These are phyloP conservation scores for Tulasnella sp. DNA, from an alignment of 768 basidiomycete species.

Conservation along the genomic window DNA sequence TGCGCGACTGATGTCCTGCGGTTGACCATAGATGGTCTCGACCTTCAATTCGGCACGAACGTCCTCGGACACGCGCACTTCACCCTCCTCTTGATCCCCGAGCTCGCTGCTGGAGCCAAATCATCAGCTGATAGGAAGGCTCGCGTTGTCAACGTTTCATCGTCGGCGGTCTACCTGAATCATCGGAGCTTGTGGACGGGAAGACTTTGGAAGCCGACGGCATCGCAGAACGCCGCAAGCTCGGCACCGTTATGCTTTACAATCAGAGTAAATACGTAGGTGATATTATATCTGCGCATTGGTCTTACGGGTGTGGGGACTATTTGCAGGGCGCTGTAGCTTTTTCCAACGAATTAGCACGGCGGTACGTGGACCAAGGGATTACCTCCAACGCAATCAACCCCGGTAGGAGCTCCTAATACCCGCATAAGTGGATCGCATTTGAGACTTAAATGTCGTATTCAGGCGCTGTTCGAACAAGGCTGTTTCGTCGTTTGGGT, in stretches of 20 bases:
- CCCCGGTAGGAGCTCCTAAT: constrained; percentile 28
- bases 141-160: constrained; percentile 34
- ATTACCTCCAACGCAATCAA: constrained; percentile 30
- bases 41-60: constrained; percentile 33
- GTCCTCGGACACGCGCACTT: constrained; percentile 33
- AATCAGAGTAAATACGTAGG: constrained; percentile 33
- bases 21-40: not conserved
- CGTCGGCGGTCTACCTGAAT: constrained; percentile 23
- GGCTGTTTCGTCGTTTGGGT: not conserved
- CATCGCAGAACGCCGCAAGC: constrained; percentile 3
- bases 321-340: constrained; percentile 23
- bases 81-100: constrained; percentile 28
- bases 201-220: constrained; percentile 13
- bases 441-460: not conserved
- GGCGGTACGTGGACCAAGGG: constrained; percentile 33
- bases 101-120: constrained; percentile 31
- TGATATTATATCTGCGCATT: not conserved
- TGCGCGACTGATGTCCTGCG: not conserved
- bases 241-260: constrained; percentile 21
- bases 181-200: not conserved
- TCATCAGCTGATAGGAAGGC: constrained; percentile 29
- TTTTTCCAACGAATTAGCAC: constrained; percentile 35
- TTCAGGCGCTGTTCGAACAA: not conserved
- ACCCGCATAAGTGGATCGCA: not conserved
- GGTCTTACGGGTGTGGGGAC: not conserved